These are phyloP conservation scores for Blastobotrys arbuscula DNA, from an alignment of 1,139 yeast species.

Conservation along the genomic window DNA sequence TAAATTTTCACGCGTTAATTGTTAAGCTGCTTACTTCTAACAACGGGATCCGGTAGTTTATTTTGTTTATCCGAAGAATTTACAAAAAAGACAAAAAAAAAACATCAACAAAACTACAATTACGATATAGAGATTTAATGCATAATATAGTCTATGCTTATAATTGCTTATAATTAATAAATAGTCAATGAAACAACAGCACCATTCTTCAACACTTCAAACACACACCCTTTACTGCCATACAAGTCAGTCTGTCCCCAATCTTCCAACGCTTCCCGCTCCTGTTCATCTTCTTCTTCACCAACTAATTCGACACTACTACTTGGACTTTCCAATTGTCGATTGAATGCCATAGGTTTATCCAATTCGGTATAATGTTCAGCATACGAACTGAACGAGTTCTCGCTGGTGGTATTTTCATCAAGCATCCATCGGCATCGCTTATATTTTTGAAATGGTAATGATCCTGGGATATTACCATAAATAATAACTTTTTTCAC, in stretches of 20 bases:
- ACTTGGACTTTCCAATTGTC: conserved; percentile 27
- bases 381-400: conserved; percentile 16
- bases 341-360: conserved; percentile 26
- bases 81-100: too few relatives aligned
- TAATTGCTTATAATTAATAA: conserved; percentile 13
- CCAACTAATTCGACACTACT: conserved; percentile 30
- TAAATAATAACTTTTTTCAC: conserved; percentile 31
- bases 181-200: conserved; percentile 25
- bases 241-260: conserved; percentile 30
- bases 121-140: too few relatives aligned
- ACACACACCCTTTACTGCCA: conserved; percentile 26
- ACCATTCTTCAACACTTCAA: conserved; percentile 28
- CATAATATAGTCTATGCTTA: background rate
- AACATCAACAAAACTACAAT: too few relatives aligned
- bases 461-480: conserved; percentile 32
- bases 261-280: conserved; percentile 8
- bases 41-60: too few relatives aligned
- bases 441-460: conserved; percentile 28
- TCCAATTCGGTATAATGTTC: conserved; percentile 12
- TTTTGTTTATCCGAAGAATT: too few relatives aligned
- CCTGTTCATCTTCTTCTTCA: conserved; percentile 3
- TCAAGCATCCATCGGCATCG: conserved; percentile 30
- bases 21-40: too few relatives aligned
- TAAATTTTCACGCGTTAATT: too few relatives aligned
- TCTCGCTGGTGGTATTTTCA: conserved; percentile 19